Conservation (phyloP, 83 land plant species). For the Diphasiastrum complanatum region DNA sequence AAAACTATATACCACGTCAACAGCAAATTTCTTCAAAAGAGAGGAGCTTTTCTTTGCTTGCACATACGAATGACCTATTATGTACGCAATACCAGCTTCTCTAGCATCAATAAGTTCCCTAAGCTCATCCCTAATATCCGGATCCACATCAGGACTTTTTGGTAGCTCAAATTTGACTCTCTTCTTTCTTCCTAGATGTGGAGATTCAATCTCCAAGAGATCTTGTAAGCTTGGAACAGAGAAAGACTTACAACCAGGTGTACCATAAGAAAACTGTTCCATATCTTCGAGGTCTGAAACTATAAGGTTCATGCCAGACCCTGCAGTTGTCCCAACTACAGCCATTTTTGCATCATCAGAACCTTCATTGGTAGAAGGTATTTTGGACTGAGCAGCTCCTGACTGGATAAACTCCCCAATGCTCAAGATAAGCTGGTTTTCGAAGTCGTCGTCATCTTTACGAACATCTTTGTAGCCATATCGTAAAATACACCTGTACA, state of each 20-base stretch:
- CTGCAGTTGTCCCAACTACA: neutral
- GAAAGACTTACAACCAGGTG: no score
- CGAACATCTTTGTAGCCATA: constrained; percentile 13
- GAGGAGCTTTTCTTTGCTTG: neutral
- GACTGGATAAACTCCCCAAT: no score
- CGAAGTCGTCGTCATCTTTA: no score
- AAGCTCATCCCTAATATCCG: neutral
- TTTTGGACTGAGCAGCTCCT: no score
- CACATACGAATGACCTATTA: neutral
- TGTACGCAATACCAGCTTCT: neutral
- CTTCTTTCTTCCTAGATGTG: no score
- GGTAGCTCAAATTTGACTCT: neutral
- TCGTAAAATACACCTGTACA: constrained; percentile 4
- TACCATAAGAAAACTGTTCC: no score
- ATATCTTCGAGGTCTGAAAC: neutral
- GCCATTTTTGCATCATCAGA: neutral
- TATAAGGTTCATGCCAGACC: neutral
- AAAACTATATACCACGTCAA: neutral
- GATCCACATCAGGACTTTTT: neutral
- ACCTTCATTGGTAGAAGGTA: constrained; percentile 1
- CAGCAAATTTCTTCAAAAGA: neutral
- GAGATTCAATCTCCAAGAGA: no score
- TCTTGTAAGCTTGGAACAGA: no score
- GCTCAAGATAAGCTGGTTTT: no score
- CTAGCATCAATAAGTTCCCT: neutral